phyloP scores from a whole-genome alignment of 768 basidiomycete species.

The Lactifluus piperatus region DNA sequence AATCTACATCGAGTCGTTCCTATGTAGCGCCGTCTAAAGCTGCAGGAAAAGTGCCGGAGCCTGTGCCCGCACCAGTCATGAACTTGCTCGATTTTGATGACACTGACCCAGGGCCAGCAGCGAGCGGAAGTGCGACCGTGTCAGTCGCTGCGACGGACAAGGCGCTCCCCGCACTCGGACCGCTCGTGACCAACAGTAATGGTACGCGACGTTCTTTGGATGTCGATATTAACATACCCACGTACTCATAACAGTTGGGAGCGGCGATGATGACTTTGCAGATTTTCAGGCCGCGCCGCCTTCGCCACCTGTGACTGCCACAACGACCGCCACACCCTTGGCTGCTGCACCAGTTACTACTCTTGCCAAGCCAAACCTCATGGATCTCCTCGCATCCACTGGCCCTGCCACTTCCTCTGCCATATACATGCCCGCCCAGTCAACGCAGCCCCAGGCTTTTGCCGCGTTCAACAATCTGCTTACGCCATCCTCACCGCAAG shows the following conservation, averaged over 20 bases:
- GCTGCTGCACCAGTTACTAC: neutral
- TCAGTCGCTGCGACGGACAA: conserved; percentile 36
- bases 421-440: neutral
- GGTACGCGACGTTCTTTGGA: conserved; percentile 14
- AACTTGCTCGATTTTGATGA: conserved; percentile 79
- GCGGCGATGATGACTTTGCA: conserved; percentile 70
- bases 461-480: conserved; percentile 1
- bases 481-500: conserved; percentile 9
- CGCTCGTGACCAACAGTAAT: conserved; percentile 20
- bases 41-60: conserved; percentile 33
- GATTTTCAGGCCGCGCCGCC: conserved; percentile 75
- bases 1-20: conserved; percentile 27
- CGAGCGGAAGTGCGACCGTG: neutral
- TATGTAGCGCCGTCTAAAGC: conserved; percentile 20
- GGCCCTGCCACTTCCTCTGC: neutral
- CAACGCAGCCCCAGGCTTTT: conserved; percentile 3
- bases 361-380: conserved; percentile 1
- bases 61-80: conserved; percentile 33
- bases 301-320: conserved; percentile 44
- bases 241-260: neutral
- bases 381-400: conserved; percentile 8
- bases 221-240: neutral
- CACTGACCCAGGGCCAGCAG: conserved; percentile 38
- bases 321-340: conserved; percentile 26
- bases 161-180: conserved; percentile 41